Conservation (phyloP, 2,329 filamentous ascomycete genomes). For the Aureobasidium vineae region DNA sequence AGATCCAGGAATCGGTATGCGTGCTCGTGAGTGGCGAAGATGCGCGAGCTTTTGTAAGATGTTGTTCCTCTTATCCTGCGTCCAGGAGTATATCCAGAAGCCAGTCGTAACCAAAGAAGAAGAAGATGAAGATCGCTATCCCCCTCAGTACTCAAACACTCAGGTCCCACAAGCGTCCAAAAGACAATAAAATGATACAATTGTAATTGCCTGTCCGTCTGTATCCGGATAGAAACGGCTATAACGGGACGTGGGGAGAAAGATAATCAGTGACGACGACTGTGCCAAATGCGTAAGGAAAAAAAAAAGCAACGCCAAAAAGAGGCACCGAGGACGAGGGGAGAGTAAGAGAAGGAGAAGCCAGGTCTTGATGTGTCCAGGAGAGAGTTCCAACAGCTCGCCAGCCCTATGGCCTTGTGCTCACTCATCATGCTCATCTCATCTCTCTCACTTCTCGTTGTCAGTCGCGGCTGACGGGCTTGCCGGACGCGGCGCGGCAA, state of each 20-base stretch:
- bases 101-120: neutral
- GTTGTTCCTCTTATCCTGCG: too few relatives aligned
- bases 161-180: too few relatives aligned
- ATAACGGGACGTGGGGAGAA: slow-evolving; percentile 7
- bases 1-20: neutral
- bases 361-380: neutral
- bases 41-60: too few relatives aligned
- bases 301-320: neutral
- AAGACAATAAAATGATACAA: slow-evolving; percentile 13
- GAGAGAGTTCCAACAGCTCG: neutral
- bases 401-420: neutral
- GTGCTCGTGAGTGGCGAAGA: neutral
- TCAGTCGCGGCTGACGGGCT: neutral
- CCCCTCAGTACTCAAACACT: neutral
- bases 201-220: neutral
- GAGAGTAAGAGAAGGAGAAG: neutral
- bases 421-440: neutral
- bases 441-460: neutral
- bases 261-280: neutral
- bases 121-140: neutral
- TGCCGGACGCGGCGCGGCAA: neutral
- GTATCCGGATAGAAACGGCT: slow-evolving; percentile 9
- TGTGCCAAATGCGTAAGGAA: neutral
- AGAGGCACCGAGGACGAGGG: neutral
- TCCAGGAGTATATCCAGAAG: too few relatives aligned